These are phyloP conservation scores for Prosopis cineraria DNA, from an alignment of 306 rosid genomes.

Conservation along the genomic window DNA sequence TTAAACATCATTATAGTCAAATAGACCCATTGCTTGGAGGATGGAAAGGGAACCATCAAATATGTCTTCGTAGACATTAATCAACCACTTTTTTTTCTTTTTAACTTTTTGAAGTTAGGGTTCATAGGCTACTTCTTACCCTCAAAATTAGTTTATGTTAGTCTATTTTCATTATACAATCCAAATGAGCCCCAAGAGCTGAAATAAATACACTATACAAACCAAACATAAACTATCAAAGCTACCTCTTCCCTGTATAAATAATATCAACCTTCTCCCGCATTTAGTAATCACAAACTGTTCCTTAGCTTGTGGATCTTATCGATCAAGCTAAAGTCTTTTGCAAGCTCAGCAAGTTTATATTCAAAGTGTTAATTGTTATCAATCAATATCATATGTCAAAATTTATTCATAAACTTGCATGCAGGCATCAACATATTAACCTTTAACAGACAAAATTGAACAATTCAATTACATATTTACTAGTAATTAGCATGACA, in stretches of 20 bases:
- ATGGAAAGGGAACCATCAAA: not conserved
- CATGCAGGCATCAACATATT: not conserved
- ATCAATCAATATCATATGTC: not conserved
- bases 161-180: not conserved
- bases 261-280: conserved; percentile 10
- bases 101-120: not conserved
- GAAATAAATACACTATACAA: conserved; percentile 10
- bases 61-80: not conserved
- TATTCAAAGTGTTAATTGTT: not conserved
- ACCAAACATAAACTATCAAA: not conserved
- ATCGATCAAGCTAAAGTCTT: conserved; percentile 1
- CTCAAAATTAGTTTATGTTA: not conserved
- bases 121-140: not conserved
- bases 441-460: conserved; percentile 15
- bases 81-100: too few species aligned
- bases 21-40: not conserved
- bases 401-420: not conserved
- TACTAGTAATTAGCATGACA: conserved; percentile 9
- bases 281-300: conserved; percentile 16
- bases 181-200: not conserved
- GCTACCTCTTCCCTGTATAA: conserved; percentile 5
- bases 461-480: not conserved
- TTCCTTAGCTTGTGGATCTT: not conserved
- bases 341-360: not conserved
- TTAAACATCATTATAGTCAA: not conserved